Conservation (phyloP, 768 basidiomycete species). For the Suillus sp. region DNA sequence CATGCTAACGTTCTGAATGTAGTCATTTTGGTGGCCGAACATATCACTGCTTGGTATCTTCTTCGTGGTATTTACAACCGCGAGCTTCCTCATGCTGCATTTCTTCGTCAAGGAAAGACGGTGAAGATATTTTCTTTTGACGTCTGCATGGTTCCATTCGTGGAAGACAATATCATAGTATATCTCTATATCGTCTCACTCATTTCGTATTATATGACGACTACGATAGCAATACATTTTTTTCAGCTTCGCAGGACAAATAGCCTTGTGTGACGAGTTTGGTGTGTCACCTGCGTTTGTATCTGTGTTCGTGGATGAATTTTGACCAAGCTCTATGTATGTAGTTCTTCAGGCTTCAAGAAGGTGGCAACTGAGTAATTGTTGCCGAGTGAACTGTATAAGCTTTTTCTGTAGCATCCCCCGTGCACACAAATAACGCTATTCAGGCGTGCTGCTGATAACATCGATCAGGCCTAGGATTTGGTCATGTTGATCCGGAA, state of each 20-base stretch:
- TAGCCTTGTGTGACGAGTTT: neutral
- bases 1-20: neutral
- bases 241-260: neutral
- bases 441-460: neutral
- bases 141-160: neutral
- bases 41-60: constrained; percentile 83
- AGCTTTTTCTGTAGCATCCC: neutral
- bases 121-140: constrained; percentile 16
- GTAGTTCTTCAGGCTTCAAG: neutral
- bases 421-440: neutral
- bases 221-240: neutral
- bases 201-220: constrained; percentile 2
- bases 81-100: constrained; percentile 80
- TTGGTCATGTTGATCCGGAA: neutral
- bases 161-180: constrained; percentile 1
- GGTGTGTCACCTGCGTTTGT: neutral
- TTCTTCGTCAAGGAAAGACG: constrained; percentile 84
- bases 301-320: neutral
- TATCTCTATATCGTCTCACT: neutral
- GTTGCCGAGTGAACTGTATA: neutral
- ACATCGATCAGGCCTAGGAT: neutral
- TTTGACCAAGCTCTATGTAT: neutral
- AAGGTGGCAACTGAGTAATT: neutral
- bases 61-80: constrained; percentile 76
- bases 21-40: constrained; percentile 99